These are phyloP conservation scores for Pichia cabralensis DNA, from an alignment of 805 yeast species.

Conservation along the genomic window DNA sequence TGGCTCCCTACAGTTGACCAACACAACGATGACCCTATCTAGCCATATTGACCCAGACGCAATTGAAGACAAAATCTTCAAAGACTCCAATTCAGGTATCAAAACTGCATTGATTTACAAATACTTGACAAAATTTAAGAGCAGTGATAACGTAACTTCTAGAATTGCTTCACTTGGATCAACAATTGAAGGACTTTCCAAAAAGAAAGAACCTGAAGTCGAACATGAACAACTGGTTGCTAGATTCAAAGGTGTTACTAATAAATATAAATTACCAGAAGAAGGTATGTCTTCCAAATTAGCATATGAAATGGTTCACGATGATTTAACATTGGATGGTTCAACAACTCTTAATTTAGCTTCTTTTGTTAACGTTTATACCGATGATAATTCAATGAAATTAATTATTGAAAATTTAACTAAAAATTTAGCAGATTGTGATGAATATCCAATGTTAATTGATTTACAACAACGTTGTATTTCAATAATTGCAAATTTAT, in stretches of 20 bases:
- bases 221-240: slow-evolving; percentile 13
- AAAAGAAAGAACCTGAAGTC: background rate
- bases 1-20: no score
- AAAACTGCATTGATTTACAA: slow-evolving; percentile 10
- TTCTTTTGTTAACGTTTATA: slow-evolving; percentile 73
- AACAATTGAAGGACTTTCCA: background rate
- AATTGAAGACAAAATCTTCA: slow-evolving; percentile 29
- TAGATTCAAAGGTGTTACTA: slow-evolving; percentile 25
- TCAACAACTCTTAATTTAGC: slow-evolving; percentile 78
- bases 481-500: slow-evolving; percentile 64
- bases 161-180: no score
- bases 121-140: slow-evolving; percentile 13
- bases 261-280: slow-evolving; percentile 54
- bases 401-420: slow-evolving; percentile 63
- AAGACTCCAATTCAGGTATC: slow-evolving; percentile 6
- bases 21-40: slow-evolving; percentile 31
- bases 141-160: slow-evolving; percentile 7
- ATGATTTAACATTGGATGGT: slow-evolving; percentile 76
- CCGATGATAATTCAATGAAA: slow-evolving; percentile 42
- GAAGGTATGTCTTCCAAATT: slow-evolving; percentile 40
- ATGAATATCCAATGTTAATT: slow-evolving; percentile 82
- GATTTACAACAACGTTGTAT: slow-evolving; percentile 77
- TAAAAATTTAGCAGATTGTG: slow-evolving; percentile 86
- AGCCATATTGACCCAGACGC: slow-evolving; percentile 36
- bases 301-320: slow-evolving; percentile 56